Evolutionary conservation across 805 yeast genomes (phyloP).

Genomic region (Pichia deserticola): DNA sequence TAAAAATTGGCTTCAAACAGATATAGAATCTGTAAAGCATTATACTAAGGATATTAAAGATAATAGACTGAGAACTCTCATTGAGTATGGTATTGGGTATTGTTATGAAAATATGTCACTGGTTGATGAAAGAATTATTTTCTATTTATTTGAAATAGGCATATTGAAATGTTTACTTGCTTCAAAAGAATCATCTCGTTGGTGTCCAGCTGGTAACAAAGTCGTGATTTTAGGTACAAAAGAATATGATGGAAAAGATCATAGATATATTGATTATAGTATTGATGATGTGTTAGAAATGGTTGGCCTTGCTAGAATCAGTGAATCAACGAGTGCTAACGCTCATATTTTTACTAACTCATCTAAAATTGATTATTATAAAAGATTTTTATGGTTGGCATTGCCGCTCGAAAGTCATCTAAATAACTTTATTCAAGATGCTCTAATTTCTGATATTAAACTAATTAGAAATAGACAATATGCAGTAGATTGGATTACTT

Average conservation of each 20-base stretch:
- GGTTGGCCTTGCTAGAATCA: slow-evolving; percentile 39
- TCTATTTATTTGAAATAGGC: slow-evolving; percentile 42
- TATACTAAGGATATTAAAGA: slow-evolving; percentile 42
- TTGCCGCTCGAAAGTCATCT: slow-evolving; percentile 80
- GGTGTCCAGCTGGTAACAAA: slow-evolving; percentile 43
- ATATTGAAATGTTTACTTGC: slow-evolving; percentile 52
- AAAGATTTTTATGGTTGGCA: slow-evolving; percentile 62
- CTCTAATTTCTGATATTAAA: slow-evolving; percentile 64
- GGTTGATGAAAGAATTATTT: slow-evolving; percentile 48
- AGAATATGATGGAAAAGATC: slow-evolving; percentile 65
- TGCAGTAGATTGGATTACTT: slow-evolving; percentile 86
- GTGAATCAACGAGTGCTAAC: slow-evolving; percentile 28
- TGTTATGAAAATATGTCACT: slow-evolving; percentile 50
- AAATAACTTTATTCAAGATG: slow-evolving; percentile 52
- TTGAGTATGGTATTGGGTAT: slow-evolving; percentile 58
- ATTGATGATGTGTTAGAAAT: slow-evolving; percentile 58
- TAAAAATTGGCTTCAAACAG: slow-evolving; percentile 34
- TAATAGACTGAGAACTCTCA: slow-evolving; percentile 32
- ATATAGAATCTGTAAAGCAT: slow-evolving; percentile 32
- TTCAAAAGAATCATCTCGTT: slow-evolving; percentile 46
- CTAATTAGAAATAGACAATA: slow-evolving; percentile 66
- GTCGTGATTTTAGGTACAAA: slow-evolving; percentile 69
- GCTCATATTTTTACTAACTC: slow-evolving; percentile 53
- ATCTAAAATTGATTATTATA: slow-evolving; percentile 54
- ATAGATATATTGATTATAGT: slow-evolving; percentile 60